Evolutionary conservation across 176 grass and related monocot genomes (phyloP), one percentile per base, ranked within the genome.

Genomic region (Carex parvula): DNA sequence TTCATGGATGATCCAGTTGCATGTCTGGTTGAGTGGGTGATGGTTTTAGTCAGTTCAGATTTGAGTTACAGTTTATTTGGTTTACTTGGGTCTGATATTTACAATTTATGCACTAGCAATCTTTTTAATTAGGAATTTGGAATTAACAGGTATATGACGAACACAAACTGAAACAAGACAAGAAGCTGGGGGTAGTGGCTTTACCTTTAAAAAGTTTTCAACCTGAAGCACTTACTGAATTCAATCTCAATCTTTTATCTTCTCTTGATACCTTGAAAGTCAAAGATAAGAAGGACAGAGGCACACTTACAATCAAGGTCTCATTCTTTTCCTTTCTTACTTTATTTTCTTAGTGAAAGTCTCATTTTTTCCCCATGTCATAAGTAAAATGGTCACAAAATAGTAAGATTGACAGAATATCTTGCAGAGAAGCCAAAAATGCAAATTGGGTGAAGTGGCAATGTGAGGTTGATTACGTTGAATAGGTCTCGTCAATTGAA

Each of bases 261-360:
- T 99, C 91, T 41, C 93, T 99, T 20, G 96, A 95, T 89, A 95
- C 93, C 37, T 89, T 92, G 70, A 99, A 99, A 89, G 91, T 95
- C 41, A 99, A 95, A 92, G 93, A 99, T 85, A 99, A 94, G 89
- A 95, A 95, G 88, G 96, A 99, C 81, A 87, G 96, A 54, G 90
- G 96, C 59, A 81, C 84, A 60, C 89, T 99, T 70, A 92, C 70
- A 32, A 64, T 95, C 73, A 99, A 95, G 96, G 96, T 88, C 50
- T 78, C 73, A 78, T 78, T 30, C 14, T 78, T 57, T 57, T 33
- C 8, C 14, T 33, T 78, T 57, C 21, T 56, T 74, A 15, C 3
- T 52, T 24, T 24, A 17, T 14, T 74, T 52, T 20, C 11, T 41
- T 32, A 46, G 68, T 21, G 37, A 44, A 71, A 44, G 5, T 44